Evolutionary conservation across 1,284 basidiomycete genomes (phyloP).

Genomic region (Fomitiporia mediterranea): DNA sequence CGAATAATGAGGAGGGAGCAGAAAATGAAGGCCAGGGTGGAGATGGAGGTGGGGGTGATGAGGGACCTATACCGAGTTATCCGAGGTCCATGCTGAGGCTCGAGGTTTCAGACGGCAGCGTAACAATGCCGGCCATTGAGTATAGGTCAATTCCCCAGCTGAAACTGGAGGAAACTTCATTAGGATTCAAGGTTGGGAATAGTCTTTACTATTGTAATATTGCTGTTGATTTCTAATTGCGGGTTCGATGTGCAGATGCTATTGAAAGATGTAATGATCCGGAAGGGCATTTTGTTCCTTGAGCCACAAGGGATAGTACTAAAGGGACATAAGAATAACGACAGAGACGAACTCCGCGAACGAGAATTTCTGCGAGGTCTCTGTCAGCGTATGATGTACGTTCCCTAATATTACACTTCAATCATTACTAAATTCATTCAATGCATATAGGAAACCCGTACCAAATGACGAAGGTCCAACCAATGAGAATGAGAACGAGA

Average conservation of each 20-base stretch:
- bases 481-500: neutral
- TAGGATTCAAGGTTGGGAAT: constrained; percentile 67
- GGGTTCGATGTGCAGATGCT: constrained; percentile 43
- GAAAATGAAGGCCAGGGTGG: too few relatives aligned
- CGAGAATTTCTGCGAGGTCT: constrained; percentile 52
- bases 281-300: constrained; percentile 62
- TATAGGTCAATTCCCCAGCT: constrained; percentile 55
- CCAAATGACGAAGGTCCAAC: constrained; percentile 3
- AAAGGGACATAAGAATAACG: constrained; percentile 53
- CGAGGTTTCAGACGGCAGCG: constrained; percentile 61
- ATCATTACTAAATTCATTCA: constrained; percentile 3
- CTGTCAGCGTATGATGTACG: constrained; percentile 57
- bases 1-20: constrained; percentile 31
- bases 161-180: constrained; percentile 57
- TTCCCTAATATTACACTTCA: neutral
- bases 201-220: too few relatives aligned
- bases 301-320: constrained; percentile 57
- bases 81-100: constrained; percentile 65
- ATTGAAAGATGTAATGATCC: constrained; percentile 56
- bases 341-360: constrained; percentile 51
- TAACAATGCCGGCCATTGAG: constrained; percentile 63
- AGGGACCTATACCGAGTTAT: constrained; percentile 69
- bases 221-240: neutral
- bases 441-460: constrained; percentile 14
- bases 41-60: too few relatives aligned